phyloP scores from a whole-genome alignment of 495 filamentous ascomycete species.

The Xylaria longipes region DNA sequence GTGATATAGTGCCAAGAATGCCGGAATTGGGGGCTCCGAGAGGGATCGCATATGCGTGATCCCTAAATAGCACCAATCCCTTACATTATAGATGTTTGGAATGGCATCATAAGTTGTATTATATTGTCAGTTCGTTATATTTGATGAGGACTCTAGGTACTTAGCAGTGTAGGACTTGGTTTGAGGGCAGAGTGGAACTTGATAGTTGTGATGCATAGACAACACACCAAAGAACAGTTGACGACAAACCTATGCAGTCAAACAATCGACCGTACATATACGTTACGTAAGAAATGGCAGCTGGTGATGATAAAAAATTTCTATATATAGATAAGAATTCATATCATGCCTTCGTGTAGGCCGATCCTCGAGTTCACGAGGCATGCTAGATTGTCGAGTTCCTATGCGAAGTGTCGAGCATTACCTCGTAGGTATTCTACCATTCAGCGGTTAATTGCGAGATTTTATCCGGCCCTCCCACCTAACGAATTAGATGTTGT shows the following conservation, averaged over 20 bases:
- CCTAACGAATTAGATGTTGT: background rate
- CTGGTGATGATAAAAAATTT: background rate
- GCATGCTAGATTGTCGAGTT: background rate
- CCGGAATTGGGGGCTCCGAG: background rate
- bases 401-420: background rate
- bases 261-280: background rate
- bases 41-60: background rate
- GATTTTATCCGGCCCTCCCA: background rate
- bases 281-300: background rate
- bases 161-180: background rate
- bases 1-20: slow-evolving; percentile 10
- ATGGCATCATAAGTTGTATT: slow-evolving; percentile 10
- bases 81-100: background rate
- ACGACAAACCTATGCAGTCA: background rate
- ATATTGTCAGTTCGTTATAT: background rate
- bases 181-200: background rate
- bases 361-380: no score
- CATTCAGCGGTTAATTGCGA: slow-evolving; percentile 5
- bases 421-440: background rate
- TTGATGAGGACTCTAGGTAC: no score
- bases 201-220: background rate
- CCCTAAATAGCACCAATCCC: background rate
- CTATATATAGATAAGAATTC: background rate
- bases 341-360: background rate
- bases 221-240: background rate